Percentiles rank a stretch among this genome's conserved stretches.
Conservation (phyloP, 208 protist species). For the Trypanosoma rangeli region DNA sequence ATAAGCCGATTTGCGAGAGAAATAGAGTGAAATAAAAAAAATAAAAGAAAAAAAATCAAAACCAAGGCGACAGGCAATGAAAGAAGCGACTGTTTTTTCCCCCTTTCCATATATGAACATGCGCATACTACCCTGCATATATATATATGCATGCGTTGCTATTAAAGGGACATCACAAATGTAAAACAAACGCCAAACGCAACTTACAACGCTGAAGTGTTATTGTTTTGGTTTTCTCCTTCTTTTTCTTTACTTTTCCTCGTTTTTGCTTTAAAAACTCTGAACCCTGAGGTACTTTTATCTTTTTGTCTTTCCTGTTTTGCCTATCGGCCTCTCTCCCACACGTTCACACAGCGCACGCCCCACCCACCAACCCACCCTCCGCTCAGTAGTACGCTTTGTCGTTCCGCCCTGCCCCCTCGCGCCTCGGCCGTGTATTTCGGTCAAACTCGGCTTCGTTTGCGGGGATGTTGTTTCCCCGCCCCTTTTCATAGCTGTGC, state of each 20-base stretch:
- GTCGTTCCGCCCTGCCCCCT: conserved; percentile 4
- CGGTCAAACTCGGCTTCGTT: conserved; percentile 33
- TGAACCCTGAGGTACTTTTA: background rate
- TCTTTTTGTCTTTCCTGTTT: background rate
- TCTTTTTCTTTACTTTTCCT: background rate
- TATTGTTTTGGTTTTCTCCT: conserved; percentile 4
- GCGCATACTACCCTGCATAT: background rate
- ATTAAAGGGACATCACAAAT: background rate
- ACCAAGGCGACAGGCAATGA: background rate
- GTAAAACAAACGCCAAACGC: background rate
- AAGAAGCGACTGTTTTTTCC: background rate
- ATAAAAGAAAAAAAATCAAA: conserved; percentile 1
- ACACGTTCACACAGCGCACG: background rate
- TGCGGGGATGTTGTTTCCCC: conserved; percentile 24
- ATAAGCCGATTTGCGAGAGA: background rate
- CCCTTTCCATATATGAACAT: background rate
- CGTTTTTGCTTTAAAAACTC: background rate
- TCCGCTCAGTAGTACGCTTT: background rate
- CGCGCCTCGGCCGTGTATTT: conserved; percentile 16
- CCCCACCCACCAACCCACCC: background rate
- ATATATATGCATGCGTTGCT: background rate
- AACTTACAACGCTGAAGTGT: background rate
- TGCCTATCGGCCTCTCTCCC: background rate
- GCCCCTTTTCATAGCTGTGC: conserved; percentile 10
- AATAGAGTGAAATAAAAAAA: background rate